phyloP scores from a whole-genome alignment of 495 filamentous ascomycete species.

The Aspergillus sparsus region DNA sequence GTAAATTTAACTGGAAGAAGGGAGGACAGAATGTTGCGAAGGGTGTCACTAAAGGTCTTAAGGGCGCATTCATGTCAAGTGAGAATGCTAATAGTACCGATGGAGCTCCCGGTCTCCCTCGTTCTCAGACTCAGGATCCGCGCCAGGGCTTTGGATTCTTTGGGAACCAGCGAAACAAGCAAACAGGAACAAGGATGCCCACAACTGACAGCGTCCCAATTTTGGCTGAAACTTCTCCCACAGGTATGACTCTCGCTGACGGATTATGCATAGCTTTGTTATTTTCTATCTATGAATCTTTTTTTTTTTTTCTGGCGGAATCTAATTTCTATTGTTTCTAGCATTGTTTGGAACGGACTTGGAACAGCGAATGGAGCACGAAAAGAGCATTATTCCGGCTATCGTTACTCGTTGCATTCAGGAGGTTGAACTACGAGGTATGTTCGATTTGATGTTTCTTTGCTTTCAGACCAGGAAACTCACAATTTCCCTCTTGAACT shows the following conservation, averaged over 20 bases:
- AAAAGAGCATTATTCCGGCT: slow-evolving; percentile 84
- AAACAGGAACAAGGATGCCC: slow-evolving; percentile 48
- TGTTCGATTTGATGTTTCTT: slow-evolving; percentile 15
- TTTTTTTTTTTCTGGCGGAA: not conserved
- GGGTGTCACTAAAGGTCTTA: slow-evolving; percentile 89
- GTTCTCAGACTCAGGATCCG: slow-evolving; percentile 53
- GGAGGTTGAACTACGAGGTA: slow-evolving; percentile 87
- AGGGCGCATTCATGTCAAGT: slow-evolving; percentile 69
- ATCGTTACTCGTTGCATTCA: slow-evolving; percentile 94
- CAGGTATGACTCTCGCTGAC: slow-evolving; percentile 29
- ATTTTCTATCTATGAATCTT: not conserved
- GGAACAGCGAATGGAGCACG: slow-evolving; percentile 79
- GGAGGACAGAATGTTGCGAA: slow-evolving; percentile 90
- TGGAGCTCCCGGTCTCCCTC: slow-evolving; percentile 46
- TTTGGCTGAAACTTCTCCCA: slow-evolving; percentile 56
- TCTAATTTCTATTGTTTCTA: slow-evolving; percentile 18
- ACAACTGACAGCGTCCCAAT: slow-evolving; percentile 56
- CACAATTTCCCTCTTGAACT: slow-evolving; percentile 15
- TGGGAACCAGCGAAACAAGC: slow-evolving; percentile 53
- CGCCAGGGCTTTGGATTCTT: slow-evolving; percentile 80
- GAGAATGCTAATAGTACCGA: slow-evolving; percentile 41
- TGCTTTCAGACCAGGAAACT: not conserved
- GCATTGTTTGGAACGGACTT: slow-evolving; percentile 91
- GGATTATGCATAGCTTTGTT: too few relatives aligned
- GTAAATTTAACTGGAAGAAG: slow-evolving; percentile 99